phyloP scores from a whole-genome alignment of 1,284 basidiomycete genomes.

The Xerocomus cyaneibrunnescens region DNA sequence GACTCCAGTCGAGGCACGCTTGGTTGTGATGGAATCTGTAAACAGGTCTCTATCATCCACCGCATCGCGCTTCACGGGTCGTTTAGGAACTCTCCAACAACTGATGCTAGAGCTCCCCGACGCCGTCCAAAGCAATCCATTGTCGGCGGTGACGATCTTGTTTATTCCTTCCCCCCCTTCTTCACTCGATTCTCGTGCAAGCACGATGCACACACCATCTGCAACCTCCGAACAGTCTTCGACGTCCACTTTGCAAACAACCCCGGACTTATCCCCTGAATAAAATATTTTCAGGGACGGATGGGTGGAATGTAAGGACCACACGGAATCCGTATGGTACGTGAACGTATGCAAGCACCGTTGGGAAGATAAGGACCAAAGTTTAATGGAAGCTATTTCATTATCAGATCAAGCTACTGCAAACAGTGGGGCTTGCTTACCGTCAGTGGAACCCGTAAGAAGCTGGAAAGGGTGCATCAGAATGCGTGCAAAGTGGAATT shows the following conservation, averaged over 20 bases:
- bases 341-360: conserved; percentile 95
- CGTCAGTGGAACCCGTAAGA: conserved; percentile 88
- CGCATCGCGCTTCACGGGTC: conserved; percentile 8
- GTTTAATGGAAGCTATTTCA: conserved; percentile 69
- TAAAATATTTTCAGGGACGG: conserved; percentile 92
- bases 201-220: conserved; percentile 86
- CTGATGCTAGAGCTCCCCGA: conserved; percentile 78
- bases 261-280: conserved; percentile 90
- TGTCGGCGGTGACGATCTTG: conserved; percentile 83
- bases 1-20: conserved; percentile 21
- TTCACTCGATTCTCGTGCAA: conserved; percentile 65
- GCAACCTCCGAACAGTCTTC: conserved; percentile 78
- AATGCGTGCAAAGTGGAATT: conserved; percentile 6
- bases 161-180: conserved; percentile 69
- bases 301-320: conserved; percentile 89
- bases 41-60: conserved; percentile 16
- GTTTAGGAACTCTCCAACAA: conserved; percentile 62
- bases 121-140: conserved; percentile 90
- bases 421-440: conserved; percentile 38
- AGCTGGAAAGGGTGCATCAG: conserved; percentile 49
- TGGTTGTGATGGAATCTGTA: conserved; percentile 19
- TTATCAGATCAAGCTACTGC: conserved; percentile 12
- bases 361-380: conserved; percentile 91
- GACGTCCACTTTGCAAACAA: conserved; percentile 89
- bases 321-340: conserved; percentile 93